Percentiles rank a stretch among this genome's conserved stretches.
phyloP scores from a whole-genome alignment of 2,329 filamentous ascomycete species.

The Fusarium marasasianum region DNA sequence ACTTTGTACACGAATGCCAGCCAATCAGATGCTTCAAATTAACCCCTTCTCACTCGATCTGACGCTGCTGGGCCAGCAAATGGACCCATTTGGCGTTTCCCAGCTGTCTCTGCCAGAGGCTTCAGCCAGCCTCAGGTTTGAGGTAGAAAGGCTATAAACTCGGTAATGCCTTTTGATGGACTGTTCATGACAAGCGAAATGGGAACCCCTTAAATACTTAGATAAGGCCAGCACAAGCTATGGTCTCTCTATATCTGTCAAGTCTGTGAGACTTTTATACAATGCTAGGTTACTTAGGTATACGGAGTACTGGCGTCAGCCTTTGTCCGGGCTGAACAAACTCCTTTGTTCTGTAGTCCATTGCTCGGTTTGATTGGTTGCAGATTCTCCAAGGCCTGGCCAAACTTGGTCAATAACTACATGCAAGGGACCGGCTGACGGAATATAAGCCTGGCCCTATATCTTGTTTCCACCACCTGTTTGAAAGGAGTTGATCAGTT shows the following conservation, averaged over 20 bases:
- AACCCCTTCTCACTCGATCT: constrained; percentile 13
- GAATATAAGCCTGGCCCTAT: background rate
- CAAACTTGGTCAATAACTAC: constrained; percentile 9
- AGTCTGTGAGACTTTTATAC: background rate
- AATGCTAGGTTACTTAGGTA: background rate
- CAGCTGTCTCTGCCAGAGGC: constrained; percentile 11
- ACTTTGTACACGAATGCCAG: constrained; percentile 31
- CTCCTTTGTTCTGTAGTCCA: constrained; percentile 15
- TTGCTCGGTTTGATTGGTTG: constrained; percentile 18
- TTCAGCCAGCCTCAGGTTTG: constrained; percentile 1
- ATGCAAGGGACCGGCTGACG: constrained; percentile 12
- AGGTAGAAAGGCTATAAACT: background rate
- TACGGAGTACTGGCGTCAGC: background rate
- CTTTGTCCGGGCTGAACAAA: background rate
- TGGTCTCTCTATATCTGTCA: background rate
- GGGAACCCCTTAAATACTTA: background rate
- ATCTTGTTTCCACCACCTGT: constrained; percentile 1
- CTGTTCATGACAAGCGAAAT: constrained; percentile 5
- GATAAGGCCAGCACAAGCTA: background rate
- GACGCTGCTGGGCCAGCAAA: constrained; percentile 30
- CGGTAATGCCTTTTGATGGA: background rate
- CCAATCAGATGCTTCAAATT: constrained; percentile 13
- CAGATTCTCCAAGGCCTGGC: background rate
- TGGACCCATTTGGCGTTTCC: constrained; percentile 8
- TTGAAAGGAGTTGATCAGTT: constrained; percentile 5